Base-by-base conservation (phyloP, 495 filamentous ascomycete species). In the Penicillium angulare region DNA sequence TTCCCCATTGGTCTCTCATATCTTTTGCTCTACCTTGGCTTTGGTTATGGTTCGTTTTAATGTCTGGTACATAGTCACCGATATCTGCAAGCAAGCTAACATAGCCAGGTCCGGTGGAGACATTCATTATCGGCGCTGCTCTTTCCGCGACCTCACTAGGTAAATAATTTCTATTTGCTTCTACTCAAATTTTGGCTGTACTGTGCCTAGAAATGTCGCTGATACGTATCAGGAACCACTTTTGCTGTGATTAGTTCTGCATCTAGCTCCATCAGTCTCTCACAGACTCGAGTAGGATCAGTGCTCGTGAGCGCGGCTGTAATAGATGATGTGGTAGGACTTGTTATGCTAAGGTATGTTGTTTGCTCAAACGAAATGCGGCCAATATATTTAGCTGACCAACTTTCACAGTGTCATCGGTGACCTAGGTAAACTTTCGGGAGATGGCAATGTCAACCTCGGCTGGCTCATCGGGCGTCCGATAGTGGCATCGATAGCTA, bases 241-340 rank as follows among this genome's bases (percentile, higher is more conserved):
- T 70, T 70, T 36, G 59, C 67, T 3, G 67, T 70, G 0, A 67
- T 70, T 16, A 39, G 53, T 2, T 70, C 67, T 4, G 57, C 65
- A 0, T 60, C 67, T 0, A 49, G 41, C 7, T 54, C 54, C 3
- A 53, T 70, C 3, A 56, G 63, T 42, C 58, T 70, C 5, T 52
- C 56, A 0, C 58, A 70, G 26, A 70, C 67, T 5, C 48, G 63
- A 17, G 67, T 70, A 8, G 67, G 67, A 2, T 64, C 67, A 2
- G 48, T 70, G 2, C 62, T 70, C 12, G 59, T 70, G 24, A 83
- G 80, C 49, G 87, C 86, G 2, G 89, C 88, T 18, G 85, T 92
- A 69, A 80, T 93, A 58, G 88, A 92, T 63, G 88, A 91, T 69
- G 85, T 93, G 0, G 75, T 86, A n/a, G 88, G 88, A 0, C 70